phyloP scores from a whole-genome alignment of 768 basidiomycete species.

The Panellus pusillus region DNA sequence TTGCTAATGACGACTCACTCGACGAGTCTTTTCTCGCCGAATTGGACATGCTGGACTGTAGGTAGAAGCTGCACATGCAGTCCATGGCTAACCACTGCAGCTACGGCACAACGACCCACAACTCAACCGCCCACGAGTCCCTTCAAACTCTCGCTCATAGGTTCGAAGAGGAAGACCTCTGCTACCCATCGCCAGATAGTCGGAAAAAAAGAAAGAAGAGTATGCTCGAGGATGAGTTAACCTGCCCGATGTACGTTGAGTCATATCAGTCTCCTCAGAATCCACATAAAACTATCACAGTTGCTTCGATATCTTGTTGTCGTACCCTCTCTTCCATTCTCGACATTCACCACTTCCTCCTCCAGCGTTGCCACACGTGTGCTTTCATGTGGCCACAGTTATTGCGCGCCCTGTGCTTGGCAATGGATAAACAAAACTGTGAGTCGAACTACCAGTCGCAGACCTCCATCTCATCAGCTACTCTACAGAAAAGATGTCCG shows the following conservation, averaged over 20 bases:
- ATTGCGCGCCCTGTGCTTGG: constrained; percentile 67
- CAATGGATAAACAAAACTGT: constrained; percentile 60
- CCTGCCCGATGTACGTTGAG: constrained; percentile 67
- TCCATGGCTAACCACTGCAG: not conserved
- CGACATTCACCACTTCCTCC: constrained; percentile 2
- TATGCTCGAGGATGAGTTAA: constrained; percentile 63
- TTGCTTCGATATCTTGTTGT: constrained; percentile 73
- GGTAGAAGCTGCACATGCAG: no score
- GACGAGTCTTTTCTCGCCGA: constrained; percentile 40
- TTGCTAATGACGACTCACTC: constrained; percentile 32
- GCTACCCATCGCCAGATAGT: constrained; percentile 5
- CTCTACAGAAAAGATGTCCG: constrained; percentile 48
- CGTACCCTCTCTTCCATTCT: constrained; percentile 24
- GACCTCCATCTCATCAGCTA: constrained; percentile 1
- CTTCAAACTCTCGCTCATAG: no score
- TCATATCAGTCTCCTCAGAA: not conserved
- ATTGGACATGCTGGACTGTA: constrained; percentile 42
- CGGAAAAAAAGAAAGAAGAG: constrained; percentile 3
- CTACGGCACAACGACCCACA: not conserved
- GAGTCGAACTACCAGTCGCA: constrained; percentile 18
- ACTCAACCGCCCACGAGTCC: not conserved
- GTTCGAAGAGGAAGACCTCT: not conserved
- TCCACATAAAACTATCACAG: constrained; percentile 35
- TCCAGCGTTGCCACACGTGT: constrained; percentile 59
- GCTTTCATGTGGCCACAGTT: constrained; percentile 72